Conservation (phyloP, 352 stramenopile genomes). For the Pythium sukuiense region DNA sequence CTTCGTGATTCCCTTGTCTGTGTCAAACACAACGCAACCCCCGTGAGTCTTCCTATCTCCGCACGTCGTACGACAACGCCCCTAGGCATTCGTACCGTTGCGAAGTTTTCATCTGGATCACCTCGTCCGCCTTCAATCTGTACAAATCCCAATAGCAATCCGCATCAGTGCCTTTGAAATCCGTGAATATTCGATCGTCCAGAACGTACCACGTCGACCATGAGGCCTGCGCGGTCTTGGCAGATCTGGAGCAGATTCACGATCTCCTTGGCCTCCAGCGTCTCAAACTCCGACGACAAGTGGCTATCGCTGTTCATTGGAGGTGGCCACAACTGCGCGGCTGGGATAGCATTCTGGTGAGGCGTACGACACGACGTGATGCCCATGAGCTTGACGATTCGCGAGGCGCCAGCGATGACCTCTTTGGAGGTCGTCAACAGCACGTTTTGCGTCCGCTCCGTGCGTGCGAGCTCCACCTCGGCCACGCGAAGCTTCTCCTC, state of each 20-base stretch:
- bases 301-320: conserved; percentile 49
- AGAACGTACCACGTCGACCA: conserved; percentile 71
- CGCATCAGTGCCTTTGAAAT: neutral
- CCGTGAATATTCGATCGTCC: neutral
- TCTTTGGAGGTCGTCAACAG: conserved; percentile 78
- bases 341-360: conserved; percentile 61
- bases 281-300: conserved; percentile 70
- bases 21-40: neutral
- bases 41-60: neutral
- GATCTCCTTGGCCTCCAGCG: conserved; percentile 61
- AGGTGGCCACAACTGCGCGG: conserved; percentile 59
- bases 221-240: conserved; percentile 60
- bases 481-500: conserved; percentile 72
- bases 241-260: conserved; percentile 67
- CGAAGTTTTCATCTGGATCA: conserved; percentile 68
- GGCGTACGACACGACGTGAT: conserved; percentile 67
- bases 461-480: conserved; percentile 64
- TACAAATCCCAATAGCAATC: neutral
- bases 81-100: conserved; percentile 35
- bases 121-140: conserved; percentile 67
- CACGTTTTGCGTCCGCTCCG: conserved; percentile 63
- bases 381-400: conserved; percentile 73
- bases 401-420: conserved; percentile 58
- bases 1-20: conserved; percentile 2
- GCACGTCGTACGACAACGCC: too few species aligned